Evolutionary conservation across 2,329 filamentous ascomycete species (phyloP).

Genomic region (Stagonosporopsis vannaccii): DNA sequence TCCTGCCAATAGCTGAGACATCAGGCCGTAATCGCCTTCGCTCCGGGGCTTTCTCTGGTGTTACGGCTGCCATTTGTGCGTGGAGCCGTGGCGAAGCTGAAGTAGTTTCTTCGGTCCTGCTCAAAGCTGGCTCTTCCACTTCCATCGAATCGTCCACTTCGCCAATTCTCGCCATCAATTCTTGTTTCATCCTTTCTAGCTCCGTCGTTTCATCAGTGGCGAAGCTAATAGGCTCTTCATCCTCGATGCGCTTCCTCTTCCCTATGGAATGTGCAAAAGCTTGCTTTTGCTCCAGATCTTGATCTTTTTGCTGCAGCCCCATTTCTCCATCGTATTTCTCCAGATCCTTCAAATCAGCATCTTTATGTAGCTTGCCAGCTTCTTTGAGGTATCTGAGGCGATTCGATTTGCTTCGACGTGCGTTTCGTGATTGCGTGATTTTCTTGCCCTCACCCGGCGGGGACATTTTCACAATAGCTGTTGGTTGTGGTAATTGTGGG

Average conservation of each 20-base stretch:
- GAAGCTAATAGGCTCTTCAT: constrained; percentile 23
- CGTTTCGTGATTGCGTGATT: constrained; percentile 64
- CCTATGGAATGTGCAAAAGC: constrained; percentile 22
- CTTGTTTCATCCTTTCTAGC: constrained; percentile 31
- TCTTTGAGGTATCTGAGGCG: constrained; percentile 61
- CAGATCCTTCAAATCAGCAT: constrained; percentile 61
- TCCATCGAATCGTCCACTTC: constrained; percentile 7
- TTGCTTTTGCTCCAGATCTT: constrained; percentile 1
- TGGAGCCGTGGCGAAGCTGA: neutral
- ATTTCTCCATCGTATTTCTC: constrained; percentile 54
- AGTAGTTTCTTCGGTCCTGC: neutral
- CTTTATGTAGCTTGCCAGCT: constrained; percentile 58
- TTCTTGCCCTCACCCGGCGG: constrained; percentile 59
- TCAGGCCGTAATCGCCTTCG: constrained; percentile 36
- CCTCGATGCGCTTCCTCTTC: constrained; percentile 35
- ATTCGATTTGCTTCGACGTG: constrained; percentile 59
- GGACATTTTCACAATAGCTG: constrained; percentile 11
- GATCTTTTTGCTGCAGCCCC: constrained; percentile 1
- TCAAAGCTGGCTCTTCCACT: constrained; percentile 4
- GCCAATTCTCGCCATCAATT: constrained; percentile 32
- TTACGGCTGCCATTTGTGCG: neutral
- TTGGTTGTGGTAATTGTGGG: neutral
- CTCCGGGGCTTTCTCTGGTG: constrained; percentile 20
- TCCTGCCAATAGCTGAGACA: constrained; percentile 38
- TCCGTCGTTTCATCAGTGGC: constrained; percentile 21